phyloP scores from a whole-genome alignment of 2,329 filamentous ascomycete species.

The Aspergillus novoparasiticus region DNA sequence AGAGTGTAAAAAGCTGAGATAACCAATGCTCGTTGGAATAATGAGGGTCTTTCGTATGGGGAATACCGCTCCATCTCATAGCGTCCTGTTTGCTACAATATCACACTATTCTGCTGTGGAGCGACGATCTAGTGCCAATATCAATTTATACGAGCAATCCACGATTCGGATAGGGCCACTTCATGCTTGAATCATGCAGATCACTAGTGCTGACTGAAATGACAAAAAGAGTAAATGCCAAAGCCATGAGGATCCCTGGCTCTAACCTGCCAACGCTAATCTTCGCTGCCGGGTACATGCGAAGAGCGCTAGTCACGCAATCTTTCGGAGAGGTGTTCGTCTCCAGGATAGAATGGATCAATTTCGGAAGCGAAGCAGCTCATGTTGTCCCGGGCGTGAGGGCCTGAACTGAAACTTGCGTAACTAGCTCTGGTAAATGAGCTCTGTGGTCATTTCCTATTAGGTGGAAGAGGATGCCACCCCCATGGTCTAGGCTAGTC shows the following conservation, averaged over 20 bases:
- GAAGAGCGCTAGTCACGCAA: not conserved
- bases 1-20: no score
- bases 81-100: no score
- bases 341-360: not conserved
- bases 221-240: not conserved
- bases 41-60: no score
- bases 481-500: no score
- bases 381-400: no score
- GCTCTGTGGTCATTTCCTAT: not conserved
- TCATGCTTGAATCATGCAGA: not conserved
- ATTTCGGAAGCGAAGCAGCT: no score
- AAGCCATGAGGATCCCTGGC: not conserved
- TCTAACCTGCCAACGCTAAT: not conserved
- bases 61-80: no score
- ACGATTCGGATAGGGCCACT: no score
- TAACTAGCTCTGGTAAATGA: not conserved
- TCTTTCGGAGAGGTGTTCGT: not conserved
- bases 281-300: not conserved
- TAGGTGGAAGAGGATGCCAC: not conserved
- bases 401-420: no score
- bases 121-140: not conserved
- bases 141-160: not conserved
- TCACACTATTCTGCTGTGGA: not conserved
- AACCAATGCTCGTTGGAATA: no score
- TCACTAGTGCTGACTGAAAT: not conserved